A percentile compares a stretch with the other conserved stretches of the same genome.
Evolutionary conservation across 306 rosid species (phyloP).

Genomic region (Fragaria nilgerrensis): DNA sequence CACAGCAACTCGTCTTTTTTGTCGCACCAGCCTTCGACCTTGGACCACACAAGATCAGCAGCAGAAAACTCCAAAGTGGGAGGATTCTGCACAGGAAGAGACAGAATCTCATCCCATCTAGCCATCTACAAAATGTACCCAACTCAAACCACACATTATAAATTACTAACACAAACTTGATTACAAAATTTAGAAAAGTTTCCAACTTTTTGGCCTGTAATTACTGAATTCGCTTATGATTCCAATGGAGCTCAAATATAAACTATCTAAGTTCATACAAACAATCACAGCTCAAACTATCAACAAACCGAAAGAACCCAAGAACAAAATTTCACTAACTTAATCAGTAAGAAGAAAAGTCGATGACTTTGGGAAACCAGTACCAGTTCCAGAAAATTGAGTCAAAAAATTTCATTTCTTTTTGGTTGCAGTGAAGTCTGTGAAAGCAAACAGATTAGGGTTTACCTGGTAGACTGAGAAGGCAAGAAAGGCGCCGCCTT

Average conservation of each 20-base stretch:
- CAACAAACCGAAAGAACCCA: not conserved
- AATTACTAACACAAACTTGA: not conserved
- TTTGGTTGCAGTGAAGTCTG: not conserved
- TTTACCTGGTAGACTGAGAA: too few relatives aligned
- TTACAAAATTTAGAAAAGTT: not conserved
- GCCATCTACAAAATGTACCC: slow-evolving; percentile 50
- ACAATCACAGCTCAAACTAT: not conserved
- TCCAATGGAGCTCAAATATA: too few relatives aligned
- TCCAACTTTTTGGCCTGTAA: not conserved
- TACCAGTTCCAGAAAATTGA: not conserved
- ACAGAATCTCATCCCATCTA: slow-evolving; percentile 89
- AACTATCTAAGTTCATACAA: not conserved
- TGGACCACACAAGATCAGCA: slow-evolving; percentile 73
- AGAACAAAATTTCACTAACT: not conserved
- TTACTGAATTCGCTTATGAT: not conserved
- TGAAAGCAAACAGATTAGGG: not conserved
- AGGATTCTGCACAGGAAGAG: slow-evolving; percentile 95
- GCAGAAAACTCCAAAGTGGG: slow-evolving; percentile 73
- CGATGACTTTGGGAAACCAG: not conserved
- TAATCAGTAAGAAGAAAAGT: not conserved
- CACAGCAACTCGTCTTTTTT: slow-evolving; percentile 77
- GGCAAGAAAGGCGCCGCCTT: not conserved
- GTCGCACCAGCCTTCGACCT: slow-evolving; percentile 92
- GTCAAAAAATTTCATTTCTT: not conserved
- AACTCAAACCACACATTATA: not conserved